Evolutionary conservation across 2,329 filamentous ascomycete genomes (phyloP).

Genomic region (Talaromyces sp.): DNA sequence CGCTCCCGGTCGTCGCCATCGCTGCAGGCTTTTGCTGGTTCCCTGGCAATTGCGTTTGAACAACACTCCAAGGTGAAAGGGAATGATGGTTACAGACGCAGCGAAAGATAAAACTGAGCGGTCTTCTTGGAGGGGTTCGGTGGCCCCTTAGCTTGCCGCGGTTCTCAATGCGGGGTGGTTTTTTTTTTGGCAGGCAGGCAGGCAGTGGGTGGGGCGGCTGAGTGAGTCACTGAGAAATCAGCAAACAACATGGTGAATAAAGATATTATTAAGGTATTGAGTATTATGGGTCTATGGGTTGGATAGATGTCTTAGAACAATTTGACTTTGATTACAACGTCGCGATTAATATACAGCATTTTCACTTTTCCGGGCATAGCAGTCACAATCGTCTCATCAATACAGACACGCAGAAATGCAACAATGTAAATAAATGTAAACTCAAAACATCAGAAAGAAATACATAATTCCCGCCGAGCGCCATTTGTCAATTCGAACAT

Average conservation of each 20-base stretch:
- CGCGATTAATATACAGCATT: not conserved
- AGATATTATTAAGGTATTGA: not conserved
- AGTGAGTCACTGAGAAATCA: not conserved
- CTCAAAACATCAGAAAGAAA: not conserved
- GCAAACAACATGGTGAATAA: not conserved
- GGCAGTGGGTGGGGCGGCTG: not conserved
- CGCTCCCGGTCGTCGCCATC: slow-evolving; percentile 5
- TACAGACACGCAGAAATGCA: not conserved
- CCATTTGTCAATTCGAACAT: not conserved
- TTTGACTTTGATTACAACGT: not conserved
- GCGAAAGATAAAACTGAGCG: not conserved
- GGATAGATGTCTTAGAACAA: not conserved
- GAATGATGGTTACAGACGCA: not conserved
- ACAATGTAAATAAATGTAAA: not conserved
- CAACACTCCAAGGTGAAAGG: not conserved
- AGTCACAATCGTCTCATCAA: not conserved
- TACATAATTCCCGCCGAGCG: not conserved
- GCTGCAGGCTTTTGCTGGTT: not conserved
- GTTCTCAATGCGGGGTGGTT: not conserved
- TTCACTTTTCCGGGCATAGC: not conserved
- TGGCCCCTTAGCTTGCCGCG: not conserved
- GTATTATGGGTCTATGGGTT: not conserved
- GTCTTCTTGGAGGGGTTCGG: not conserved
- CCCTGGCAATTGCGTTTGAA: not conserved
- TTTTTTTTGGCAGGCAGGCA: not conserved